Evolutionary conservation across 495 filamentous ascomycete species (phyloP), one percentile per base, ranked within the genome.

Genomic region (Chaetomium tenue): DNA sequence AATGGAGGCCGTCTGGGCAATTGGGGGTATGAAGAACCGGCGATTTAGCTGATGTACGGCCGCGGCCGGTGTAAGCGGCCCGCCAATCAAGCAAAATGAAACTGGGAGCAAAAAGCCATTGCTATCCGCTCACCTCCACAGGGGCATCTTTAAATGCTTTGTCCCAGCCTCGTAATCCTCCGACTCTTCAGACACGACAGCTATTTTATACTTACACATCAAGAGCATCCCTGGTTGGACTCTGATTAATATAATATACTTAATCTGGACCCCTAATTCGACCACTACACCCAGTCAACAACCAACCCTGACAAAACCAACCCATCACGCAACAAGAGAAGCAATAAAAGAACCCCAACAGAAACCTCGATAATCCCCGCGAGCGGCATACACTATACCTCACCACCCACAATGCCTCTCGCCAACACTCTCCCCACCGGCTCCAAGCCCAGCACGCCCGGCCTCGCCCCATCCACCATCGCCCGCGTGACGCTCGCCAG

Each of bases 1-100:
- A 25, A 33, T 16, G 12, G 16, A 8, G 51, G 26, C 26, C 15
- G 5, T 5, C 3, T 13, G 18, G 5, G 25, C 25, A 30, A 53
- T 18, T 28, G 15, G 12, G 51, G 26, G 51, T 16, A 55, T 37
- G 30, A 55, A 33, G 16, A 37, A 3, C 52, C 4, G 52, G n/a
- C 25, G 15, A 25, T 37, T 50, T 20, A 11, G 16, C 13, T 20
- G 2, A 6, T 15, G 6, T 18, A 42, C 0, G 33, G 54, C 54
- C 33, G 54, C 37, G 33, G 33, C 54, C 54, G n/a, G 25, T 23
- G 54, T 12, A 40, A 13, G 12, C 23, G 54, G 33, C 54, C 54
- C 28, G 54, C 2, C 3, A 37, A 57, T 57, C 54, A 57, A 40
- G 54, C 54, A 57, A 40, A 56, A 25, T 26, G 54, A 57, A 57